Base-by-base conservation (phyloP, 768 basidiomycete species). In the Lentinula boryana region DNA sequence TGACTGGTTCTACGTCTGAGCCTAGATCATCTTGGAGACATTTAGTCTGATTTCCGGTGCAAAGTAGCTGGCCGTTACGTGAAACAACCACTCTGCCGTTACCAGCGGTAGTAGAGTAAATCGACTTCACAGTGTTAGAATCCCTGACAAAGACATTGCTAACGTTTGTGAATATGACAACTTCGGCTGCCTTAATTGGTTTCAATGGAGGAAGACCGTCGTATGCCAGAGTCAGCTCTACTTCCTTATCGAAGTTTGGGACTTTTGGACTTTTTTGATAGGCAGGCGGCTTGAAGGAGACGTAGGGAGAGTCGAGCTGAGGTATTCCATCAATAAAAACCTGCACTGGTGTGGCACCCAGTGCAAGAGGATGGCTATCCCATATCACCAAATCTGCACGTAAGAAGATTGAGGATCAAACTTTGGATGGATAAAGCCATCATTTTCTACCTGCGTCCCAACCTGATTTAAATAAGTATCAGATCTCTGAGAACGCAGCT, bases 301-400 rank as follows among this genome's bases (percentile, higher is more conserved):
- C 69, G 64, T 77, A 69, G 2, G 86, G 79, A 2, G 72, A 67
- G 33, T 74, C 66, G 2, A 91, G 67, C 68, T 98, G 95, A 1
- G 87, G 73, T 53, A 96, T 87, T 1, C 95, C 95, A 66, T 98
- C 95, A 62, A 96, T 91, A 73, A 85, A 93, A 18, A 94, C 92
- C 74, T 95, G 92, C 38, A 79, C 75, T 2, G 93, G 93, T 0
- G 91, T 92, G n/a, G 93, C 91, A 3, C 91, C 91, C 4, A 95
- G 75, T 0, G 88, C 82, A 10, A 96, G 77, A 0, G 94, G 94
- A 71, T 95, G 93, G 41, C 84, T 86, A 63, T 91, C 89, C 88
- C 89, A 91, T 2, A 93, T 76, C 33, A 93, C 87, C 38, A 94
- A 63, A 72, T 95, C 90, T 88, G 62, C 13, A 36, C 35, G 15